Base-by-base conservation (phyloP, 176 grass and related monocot species). In the Eragrostis curvula region DNA sequence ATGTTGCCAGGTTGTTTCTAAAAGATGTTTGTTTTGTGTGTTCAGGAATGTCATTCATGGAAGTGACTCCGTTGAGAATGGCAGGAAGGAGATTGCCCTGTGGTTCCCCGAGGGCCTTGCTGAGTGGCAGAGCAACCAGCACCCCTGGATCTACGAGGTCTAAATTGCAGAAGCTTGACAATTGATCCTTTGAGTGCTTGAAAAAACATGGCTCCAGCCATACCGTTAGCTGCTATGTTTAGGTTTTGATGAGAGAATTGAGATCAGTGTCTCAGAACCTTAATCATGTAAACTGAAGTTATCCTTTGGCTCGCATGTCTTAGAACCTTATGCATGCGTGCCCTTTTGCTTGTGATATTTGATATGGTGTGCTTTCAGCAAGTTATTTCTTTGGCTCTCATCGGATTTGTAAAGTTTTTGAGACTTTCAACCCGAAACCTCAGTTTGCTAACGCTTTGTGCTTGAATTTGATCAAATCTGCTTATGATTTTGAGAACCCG, bases 21-120 rank as follows among this genome's bases (percentile, higher is more conserved):
- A 84, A 30, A 27, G 14, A 68, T 16, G n/a, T 6, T 62, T 41
- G 11, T 71, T 62, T 32, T 43, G 12, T 21, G 2, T 46, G 59
- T 85, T 18, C 91, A 99, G 96, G 85, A 99, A 99, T 58, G 91
- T 96, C 52, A 99, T 99, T 64, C 93, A 99, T 69, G 93, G 97
- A 78, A 99, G 97, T 11, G 97, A 99, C 66, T 84, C 91, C 2
- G 66, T 94, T 49, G 97, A 96, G 91, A 96, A 88, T n/a, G 91
- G 89, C 8, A 87, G 74, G 80, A 99, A 92, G 87, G 97, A 99
- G 91, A 96, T 99, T 49, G 93, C 91, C 46, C 81, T 99, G 36
- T 99, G 97, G 97, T 99, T 99, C 73, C 87, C 93, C 0, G 91
- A 99, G 77, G 93, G 93, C 67, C 52, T 87, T 8, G 81, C 77